A percentile compares a stretch with the other conserved stretches of the same genome.
Evolutionary conservation across 768 basidiomycete genomes (phyloP).

Genomic region (Hortiboletus campestris): DNA sequence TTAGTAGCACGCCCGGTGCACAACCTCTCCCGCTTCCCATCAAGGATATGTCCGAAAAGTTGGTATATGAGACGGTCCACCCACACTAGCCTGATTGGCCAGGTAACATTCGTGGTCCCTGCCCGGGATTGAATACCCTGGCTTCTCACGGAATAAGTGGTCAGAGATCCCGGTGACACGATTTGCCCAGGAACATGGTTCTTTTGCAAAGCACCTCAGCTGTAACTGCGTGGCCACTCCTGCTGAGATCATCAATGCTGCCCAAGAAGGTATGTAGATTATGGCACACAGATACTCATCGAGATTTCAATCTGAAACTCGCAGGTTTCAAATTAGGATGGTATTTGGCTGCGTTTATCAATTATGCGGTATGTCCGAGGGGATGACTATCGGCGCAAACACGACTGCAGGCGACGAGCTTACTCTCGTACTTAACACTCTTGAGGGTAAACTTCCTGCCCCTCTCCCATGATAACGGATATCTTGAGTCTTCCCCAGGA

Average conservation of each 20-base stretch:
- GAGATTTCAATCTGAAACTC: neutral
- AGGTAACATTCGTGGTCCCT: conserved; percentile 26
- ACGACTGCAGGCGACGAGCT: conserved; percentile 8
- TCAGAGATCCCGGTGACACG: neutral
- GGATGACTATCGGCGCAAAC: conserved; percentile 27
- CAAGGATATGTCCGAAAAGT: conserved; percentile 25
- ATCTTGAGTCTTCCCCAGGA: neutral
- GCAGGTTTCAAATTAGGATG: conserved; percentile 27
- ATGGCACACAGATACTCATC: neutral
- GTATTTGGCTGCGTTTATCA: conserved; percentile 18
- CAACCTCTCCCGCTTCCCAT: conserved; percentile 24
- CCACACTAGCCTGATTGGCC: conserved; percentile 11
- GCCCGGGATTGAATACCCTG: conserved; percentile 24
- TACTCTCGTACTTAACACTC: conserved; percentile 19
- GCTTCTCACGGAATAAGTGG: conserved; percentile 26
- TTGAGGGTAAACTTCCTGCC: conserved; percentile 13
- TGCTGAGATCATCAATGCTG: conserved; percentile 23
- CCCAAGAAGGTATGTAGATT: conserved; percentile 17
- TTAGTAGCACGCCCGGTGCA: conserved; percentile 21
- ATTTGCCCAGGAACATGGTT: neutral
- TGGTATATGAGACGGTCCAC: conserved; percentile 19
- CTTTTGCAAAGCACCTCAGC: conserved; percentile 13
- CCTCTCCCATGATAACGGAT: neutral
- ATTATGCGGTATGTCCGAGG: conserved; percentile 19
- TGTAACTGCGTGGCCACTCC: conserved; percentile 20